phyloP scores from a whole-genome alignment of 768 basidiomycete genomes.

The Boletus tomentosulus region DNA sequence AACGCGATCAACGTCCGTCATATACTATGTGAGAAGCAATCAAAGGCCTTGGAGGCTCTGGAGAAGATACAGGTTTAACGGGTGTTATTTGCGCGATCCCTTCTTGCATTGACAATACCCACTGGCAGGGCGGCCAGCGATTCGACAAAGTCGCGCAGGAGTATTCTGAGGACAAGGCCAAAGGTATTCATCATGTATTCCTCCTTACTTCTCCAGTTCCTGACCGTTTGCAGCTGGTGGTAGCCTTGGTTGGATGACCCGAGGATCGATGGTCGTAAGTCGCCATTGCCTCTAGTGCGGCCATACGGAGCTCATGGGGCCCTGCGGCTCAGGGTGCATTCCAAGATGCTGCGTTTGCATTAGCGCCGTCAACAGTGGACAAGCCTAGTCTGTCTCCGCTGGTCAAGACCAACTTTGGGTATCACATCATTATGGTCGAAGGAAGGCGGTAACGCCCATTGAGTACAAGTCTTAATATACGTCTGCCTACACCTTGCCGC shows the following conservation, averaged over 20 bases:
- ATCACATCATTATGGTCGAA: constrained; percentile 91
- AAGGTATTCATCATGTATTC: constrained; percentile 42
- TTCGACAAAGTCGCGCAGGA: constrained; percentile 90
- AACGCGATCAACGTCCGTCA: constrained; percentile 84
- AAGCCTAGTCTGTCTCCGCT: constrained; percentile 68
- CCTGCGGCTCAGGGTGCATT: constrained; percentile 50
- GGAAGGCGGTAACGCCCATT: constrained; percentile 51
- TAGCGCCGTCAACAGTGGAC: constrained; percentile 75
- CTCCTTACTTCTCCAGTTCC: not conserved
- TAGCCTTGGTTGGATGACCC: constrained; percentile 80
- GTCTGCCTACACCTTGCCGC: constrained; percentile 6
- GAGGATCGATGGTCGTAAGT: constrained; percentile 80
- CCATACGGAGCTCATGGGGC: constrained; percentile 1
- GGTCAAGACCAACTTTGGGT: constrained; percentile 81
- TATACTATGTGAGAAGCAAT: constrained; percentile 85
- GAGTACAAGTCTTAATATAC: constrained; percentile 21
- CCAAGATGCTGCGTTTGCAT: constrained; percentile 84
- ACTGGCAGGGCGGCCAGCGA: constrained; percentile 61
- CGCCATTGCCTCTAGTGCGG: not conserved
- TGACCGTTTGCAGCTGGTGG: constrained; percentile 58
- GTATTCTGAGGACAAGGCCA: constrained; percentile 89
- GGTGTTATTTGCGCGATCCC: not conserved
- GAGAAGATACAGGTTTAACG: constrained; percentile 67
- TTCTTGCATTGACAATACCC: not conserved
- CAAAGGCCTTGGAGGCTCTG: constrained; percentile 72